Evolutionary conservation across 805 yeast genomes (phyloP), one percentile per base, ranked within the genome.

Genomic region (Sugiyamaella chiloensis): DNA sequence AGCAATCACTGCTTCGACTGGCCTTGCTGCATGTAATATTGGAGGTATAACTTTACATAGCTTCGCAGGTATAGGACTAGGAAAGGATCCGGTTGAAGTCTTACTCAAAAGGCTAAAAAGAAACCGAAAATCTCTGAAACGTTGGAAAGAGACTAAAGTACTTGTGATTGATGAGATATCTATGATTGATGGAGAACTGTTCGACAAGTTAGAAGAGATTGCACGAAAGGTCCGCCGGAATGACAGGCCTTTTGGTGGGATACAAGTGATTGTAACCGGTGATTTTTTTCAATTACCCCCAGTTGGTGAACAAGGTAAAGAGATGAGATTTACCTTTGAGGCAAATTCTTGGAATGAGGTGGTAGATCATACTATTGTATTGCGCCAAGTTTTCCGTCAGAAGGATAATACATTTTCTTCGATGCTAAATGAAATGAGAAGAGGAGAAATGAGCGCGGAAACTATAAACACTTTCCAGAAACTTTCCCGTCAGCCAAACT

Each of bases 261-360:
- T 93, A 37, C 99, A 93, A 60, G 56, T 93, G 12, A 79, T 93
- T 9, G 66, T 90, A 29, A 85, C 95, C 3, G 99, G 99, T n/a
- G 99, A 93, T 67, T 90, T 91, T 62, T 90, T 85, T 65, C 99
- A 93, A 67, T 72, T 93, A 37, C 99, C 99, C 1, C 99, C 99
- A 0, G 95, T 93, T 5, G 21, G 60, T 52, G 34, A 66, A 69
- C 47, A 31, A 5, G 44, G 41, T 2, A 62, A 61, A 26, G 58
- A 65, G 3, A 62, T 72, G 0, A 62, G 65, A 20, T 93, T 84
- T 61, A 84, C 96, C 50, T 93, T 93, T 60, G 85, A 89, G 58
- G 74, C 88, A 7, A 62, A 69, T 2, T 67, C 80, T 21, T 93
- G 99, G 99, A 66, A 65, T 14, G 65, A 65, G 24, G 76, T 80